Evolutionary conservation across 371 early-diverging fungal genomes (phyloP).

Genomic region (Quaeritorhiza haematococci): DNA sequence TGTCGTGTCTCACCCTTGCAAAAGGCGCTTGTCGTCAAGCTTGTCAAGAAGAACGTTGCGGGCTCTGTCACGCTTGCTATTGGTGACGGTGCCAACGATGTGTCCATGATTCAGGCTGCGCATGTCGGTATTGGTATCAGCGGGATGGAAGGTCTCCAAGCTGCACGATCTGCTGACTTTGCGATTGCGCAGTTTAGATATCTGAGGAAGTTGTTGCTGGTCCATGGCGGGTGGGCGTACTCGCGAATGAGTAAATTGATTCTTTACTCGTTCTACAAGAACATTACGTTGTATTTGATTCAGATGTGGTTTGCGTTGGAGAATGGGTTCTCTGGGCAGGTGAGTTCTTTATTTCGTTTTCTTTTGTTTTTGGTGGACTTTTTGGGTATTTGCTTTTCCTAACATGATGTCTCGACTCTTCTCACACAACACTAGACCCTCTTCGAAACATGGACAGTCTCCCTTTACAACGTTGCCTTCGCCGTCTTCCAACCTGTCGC

Average conservation of each 20-base stretch:
- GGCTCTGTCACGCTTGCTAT: constrained; percentile 79
- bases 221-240: constrained; percentile 56
- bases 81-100: constrained; percentile 98
- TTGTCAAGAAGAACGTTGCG: constrained; percentile 53
- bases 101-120: constrained; percentile 87
- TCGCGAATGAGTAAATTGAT: constrained; percentile 41
- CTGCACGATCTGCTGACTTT: constrained; percentile 61
- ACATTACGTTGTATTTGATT: constrained; percentile 91
- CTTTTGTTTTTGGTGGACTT: not conserved
- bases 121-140: constrained; percentile 66
- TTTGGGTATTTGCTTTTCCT: not conserved
- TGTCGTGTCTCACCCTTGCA: constrained; percentile 93
- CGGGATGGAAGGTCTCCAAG: constrained; percentile 69
- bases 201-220: constrained; percentile 44
- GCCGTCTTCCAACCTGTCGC: constrained; percentile 74
- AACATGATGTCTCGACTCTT: not conserved
- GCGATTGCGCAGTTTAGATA: constrained; percentile 56
- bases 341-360: constrained; percentile 18
- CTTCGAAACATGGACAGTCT: constrained; percentile 72
- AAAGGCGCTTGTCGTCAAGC: constrained; percentile 84
- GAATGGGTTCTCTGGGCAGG: constrained; percentile 76
- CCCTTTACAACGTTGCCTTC: constrained; percentile 78
- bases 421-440: no score
- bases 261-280: constrained; percentile 58
- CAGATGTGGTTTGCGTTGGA: constrained; percentile 83